Evolutionary conservation across 2,329 filamentous ascomycete genomes (phyloP), one percentile per base, ranked within the genome.

Genomic region (Aureobasidium musti): DNA sequence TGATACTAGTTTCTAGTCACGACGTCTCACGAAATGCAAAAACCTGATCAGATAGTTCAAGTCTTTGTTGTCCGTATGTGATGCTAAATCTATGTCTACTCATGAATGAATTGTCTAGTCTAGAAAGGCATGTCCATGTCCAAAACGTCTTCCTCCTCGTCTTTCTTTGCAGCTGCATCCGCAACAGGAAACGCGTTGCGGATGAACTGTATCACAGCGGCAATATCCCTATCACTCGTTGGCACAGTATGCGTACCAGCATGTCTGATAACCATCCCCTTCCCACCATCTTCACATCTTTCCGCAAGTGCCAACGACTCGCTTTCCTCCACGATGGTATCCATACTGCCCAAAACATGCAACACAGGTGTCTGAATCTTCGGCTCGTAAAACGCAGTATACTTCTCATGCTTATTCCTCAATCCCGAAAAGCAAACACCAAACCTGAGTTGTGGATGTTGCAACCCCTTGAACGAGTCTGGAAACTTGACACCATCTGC

Each of bases 201-300:
- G 54, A 95, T 86, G 74, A 92, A 96, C 0, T 83, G 86, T 5
- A 89, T 87, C 70, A 96, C 78, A 39, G 89, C 89, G 81, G 89
- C 88, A 26, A 89, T 86, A 84, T 90, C 95, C 70, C 92, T 89
- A 80, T 90, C 91, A 71, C 92, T 80, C 56, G 77, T 87, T 0
- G 94, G 93, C 73, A 97, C 85, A 73, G 96, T 92, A 76, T 98
- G 94, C 0, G 92, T 93, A 7, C 94, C 94, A 0, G 94, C 92
- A 77, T 96, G 92, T 72, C 89, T 86, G 63, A 89, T 81, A 63
- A 86, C 82, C 71, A 78, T 83, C 35, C 66, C 67, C 28, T 73
- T 72, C n/a, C 71, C 70, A 8, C 74, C 49, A 19, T 26, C 74
- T 26, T 70, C 83, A 76, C 88, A 91, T 50, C 83, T 82, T 23